Evolutionary conservation across 805 yeast species (phyloP).

Genomic region (Candida glaebosa): DNA sequence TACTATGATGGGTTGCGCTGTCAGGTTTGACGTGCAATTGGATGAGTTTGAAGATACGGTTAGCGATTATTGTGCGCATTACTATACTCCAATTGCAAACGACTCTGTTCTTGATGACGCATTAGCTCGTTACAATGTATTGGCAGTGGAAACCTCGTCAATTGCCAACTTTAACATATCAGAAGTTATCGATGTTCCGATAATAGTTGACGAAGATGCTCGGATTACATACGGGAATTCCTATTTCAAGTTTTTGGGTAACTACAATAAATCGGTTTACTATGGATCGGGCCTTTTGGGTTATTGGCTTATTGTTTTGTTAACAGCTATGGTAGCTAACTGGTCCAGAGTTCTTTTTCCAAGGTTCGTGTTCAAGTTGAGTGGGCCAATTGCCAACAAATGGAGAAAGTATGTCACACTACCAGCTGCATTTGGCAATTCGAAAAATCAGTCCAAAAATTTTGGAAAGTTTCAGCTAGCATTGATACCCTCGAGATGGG

Average conservation of each 20-base stretch:
- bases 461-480: conserved; percentile 33
- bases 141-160: conserved; percentile 16
- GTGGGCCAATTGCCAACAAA: conserved; percentile 23
- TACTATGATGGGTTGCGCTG: conserved; percentile 27
- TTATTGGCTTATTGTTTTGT: conserved; percentile 46
- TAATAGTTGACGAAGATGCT: conserved; percentile 16
- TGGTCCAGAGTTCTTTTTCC: conserved; percentile 43
- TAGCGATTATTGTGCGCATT: conserved; percentile 17
- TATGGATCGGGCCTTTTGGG: conserved; percentile 33
- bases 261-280: conserved; percentile 41
- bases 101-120: conserved; percentile 16
- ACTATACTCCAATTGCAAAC: conserved; percentile 14
- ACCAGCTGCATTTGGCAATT: conserved; percentile 24
- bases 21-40: conserved; percentile 8
- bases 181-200: conserved; percentile 20
- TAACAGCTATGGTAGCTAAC: conserved; percentile 39
- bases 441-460: conserved; percentile 8
- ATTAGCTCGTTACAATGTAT: conserved; percentile 10
- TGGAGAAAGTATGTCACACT: conserved; percentile 23
- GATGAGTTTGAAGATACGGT: conserved; percentile 8
- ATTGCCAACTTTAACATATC: conserved; percentile 22
- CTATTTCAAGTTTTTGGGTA: conserved; percentile 38
- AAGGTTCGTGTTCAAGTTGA: conserved; percentile 20
- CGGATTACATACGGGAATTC: conserved; percentile 11
- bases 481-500: conserved; percentile 54